Percentiles rank a stretch among this genome's conserved stretches.
These are phyloP conservation scores for Apiospora arundinis DNA, from an alignment of 2,329 filamentous ascomycete genomes.

Conservation along the genomic window DNA sequence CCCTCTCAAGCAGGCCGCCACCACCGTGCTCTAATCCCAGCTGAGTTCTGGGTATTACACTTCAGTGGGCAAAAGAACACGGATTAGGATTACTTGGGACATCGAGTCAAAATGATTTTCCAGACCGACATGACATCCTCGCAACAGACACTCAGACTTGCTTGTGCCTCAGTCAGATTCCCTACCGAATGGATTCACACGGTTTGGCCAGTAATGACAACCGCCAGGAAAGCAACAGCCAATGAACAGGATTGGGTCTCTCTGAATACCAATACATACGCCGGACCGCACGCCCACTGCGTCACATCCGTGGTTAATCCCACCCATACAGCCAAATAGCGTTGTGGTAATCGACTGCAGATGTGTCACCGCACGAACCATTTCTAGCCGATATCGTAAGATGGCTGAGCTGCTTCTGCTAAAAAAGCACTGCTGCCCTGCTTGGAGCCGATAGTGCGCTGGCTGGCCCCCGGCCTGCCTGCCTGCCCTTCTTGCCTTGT, in stretches of 20 bases:
- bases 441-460: slow-evolving; percentile 1
- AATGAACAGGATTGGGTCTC: not conserved
- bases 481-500: not conserved
- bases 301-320: not conserved
- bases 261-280: not conserved
- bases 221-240: not conserved
- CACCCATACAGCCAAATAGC: not conserved
- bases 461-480: not conserved
- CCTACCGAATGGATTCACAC: not conserved
- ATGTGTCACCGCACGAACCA: slow-evolving; percentile 9
- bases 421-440: not conserved
- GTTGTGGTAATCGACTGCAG: not conserved
- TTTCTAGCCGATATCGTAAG: not conserved
- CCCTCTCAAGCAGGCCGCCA: not conserved
- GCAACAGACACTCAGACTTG: not conserved
- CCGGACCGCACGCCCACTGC: not conserved
- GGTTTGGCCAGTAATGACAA: not conserved
- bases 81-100: not conserved
- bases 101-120: not conserved
- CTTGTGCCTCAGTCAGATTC: not conserved
- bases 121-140: not conserved
- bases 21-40: not conserved
- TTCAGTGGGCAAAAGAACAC: not conserved
- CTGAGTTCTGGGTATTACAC: not conserved
- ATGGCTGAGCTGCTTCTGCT: slow-evolving; percentile 13